Base-by-base conservation (phyloP, 352 stramenopile species). In the Thalassiosira ordinaria region DNA sequence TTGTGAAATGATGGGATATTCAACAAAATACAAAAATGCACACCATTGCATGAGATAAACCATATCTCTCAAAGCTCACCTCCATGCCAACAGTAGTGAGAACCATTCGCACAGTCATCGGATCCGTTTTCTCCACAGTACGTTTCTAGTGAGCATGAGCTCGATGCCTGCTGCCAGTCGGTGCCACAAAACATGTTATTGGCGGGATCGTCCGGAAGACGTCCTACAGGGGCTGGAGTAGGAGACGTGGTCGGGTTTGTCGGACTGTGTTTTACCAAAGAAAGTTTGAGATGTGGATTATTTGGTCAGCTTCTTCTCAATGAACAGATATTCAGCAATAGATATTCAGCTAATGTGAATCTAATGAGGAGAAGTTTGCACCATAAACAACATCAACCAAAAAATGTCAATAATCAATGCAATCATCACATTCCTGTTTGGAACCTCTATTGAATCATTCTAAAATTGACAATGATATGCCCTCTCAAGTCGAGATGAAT, bases 1-100 rank as follows among this genome's bases (percentile, higher is more conserved):
- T n/a, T n/a, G n/a, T n/a, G n/a, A n/a, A n/a, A n/a, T n/a, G n/a
- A n/a, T n/a, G n/a, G n/a, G n/a, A n/a, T n/a, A n/a, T n/a, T n/a
- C n/a, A n/a, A n/a, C n/a, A n/a, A n/a, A n/a, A n/a, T n/a, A n/a
- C n/a, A n/a, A n/a, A n/a, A n/a, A n/a, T n/a, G n/a, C n/a, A n/a
- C n/a, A n/a, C n/a, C n/a, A n/a, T n/a, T n/a, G n/a, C n/a, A n/a
- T n/a, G n/a, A n/a, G n/a, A n/a, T n/a, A n/a, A n/a, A n/a, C n/a
- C n/a, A n/a, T n/a, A n/a, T n/a, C n/a, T n/a, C n/a, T n/a, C n/a
- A n/a, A n/a, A n/a, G n/a, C n/a, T n/a, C n/a, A n/a, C n/a, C 41
- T 11, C 55, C 18, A 46, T 57, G 37, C 67, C 67, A 76, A 27
- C 67, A 76, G 1, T 14, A 27, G 13, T 39, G 24, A n/a, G 2